These are phyloP conservation scores for Eutrema salsugineum DNA, from an alignment of 441 rosid species.

Conservation along the genomic window DNA sequence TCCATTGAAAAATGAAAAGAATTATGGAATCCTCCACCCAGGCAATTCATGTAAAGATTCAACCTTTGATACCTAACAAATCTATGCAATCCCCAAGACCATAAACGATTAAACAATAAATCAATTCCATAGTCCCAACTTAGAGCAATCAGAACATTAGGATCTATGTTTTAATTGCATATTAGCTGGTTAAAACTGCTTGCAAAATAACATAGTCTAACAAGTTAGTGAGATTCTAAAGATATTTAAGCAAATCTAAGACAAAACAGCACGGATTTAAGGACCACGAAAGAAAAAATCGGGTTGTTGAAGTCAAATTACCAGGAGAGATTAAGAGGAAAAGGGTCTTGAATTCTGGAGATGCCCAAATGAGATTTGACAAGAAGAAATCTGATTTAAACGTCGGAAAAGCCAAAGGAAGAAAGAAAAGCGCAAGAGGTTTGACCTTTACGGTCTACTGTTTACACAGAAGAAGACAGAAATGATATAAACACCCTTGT, in stretches of 20 bases:
- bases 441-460: conserved; percentile 27
- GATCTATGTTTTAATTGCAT: background rate
- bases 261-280: background rate
- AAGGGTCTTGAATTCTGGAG: conserved; percentile 7
- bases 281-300: background rate
- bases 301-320: conserved; percentile 13
- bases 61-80: background rate
- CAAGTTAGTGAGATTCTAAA: background rate
- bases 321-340: conserved; percentile 25
- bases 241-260: background rate
- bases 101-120: background rate
- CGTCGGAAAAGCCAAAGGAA: conserved; percentile 12
- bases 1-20: background rate
- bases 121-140: background rate
- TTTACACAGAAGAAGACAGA: conserved; percentile 24
- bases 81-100: background rate
- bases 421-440: conserved; percentile 17
- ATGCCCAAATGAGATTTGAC: conserved; percentile 18
- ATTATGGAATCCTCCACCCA: background rate
- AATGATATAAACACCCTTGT: background rate
- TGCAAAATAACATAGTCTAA: background rate
- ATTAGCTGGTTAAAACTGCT: background rate
- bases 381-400: background rate
- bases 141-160: background rate
- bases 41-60: background rate